Evolutionary conservation across 192 early-diverging fungal genomes (phyloP).

Genomic region (Dissophora ornata): DNA sequence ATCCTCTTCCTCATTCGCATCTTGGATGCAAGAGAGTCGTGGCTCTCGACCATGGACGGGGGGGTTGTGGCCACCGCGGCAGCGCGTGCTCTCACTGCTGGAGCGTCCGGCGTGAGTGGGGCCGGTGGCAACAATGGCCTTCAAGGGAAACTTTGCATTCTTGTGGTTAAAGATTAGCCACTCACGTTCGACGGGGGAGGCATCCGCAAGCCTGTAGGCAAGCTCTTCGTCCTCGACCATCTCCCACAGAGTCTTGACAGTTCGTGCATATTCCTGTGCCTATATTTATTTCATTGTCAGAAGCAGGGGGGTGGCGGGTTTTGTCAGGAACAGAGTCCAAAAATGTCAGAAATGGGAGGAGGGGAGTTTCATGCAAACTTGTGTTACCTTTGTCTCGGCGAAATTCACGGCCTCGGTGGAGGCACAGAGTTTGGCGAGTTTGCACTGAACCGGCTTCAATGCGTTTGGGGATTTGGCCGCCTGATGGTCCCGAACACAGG

Average conservation of each 20-base stretch:
- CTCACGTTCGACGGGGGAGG: slow-evolving; percentile 31
- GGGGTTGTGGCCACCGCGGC: background rate
- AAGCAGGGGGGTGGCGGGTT: background rate
- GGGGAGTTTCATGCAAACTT: too few species aligned
- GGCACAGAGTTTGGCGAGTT: background rate
- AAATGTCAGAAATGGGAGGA: background rate
- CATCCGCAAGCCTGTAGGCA: slow-evolving; percentile 30
- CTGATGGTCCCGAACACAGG: too few species aligned
- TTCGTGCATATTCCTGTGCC: slow-evolving; percentile 53
- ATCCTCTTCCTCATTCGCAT: too few species aligned
- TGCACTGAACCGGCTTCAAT: too few species aligned
- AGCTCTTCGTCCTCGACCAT: slow-evolving; percentile 48
- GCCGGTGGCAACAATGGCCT: too few species aligned
- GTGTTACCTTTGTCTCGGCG: slow-evolving; percentile 5
- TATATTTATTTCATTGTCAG: background rate
- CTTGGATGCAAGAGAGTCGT: too few species aligned
- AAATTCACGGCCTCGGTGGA: background rate
- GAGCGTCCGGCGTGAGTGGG: too few species aligned
- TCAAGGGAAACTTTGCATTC: slow-evolving; percentile 13
- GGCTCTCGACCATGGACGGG: background rate
- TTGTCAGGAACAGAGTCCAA: background rate
- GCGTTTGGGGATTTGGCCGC: background rate
- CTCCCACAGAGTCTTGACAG: slow-evolving; percentile 47
- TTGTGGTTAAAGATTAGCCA: slow-evolving; percentile 27
- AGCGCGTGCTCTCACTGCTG: too few species aligned